These are phyloP conservation scores for Saccharum officinarum DNA, from an alignment of 176 grass and related monocot species.

Conservation along the genomic window DNA sequence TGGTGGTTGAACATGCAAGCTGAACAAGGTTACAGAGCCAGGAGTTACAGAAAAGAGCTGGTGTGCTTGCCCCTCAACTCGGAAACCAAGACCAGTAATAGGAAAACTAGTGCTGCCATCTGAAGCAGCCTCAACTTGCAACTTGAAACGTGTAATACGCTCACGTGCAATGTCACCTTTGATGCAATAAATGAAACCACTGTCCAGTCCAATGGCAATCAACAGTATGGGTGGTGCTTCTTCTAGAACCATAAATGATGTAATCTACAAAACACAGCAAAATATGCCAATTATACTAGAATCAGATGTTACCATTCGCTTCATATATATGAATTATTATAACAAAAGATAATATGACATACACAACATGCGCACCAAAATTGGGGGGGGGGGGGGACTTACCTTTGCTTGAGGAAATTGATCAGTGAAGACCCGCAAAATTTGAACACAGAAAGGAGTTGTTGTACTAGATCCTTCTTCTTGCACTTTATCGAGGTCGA, in stretches of 20 bases:
- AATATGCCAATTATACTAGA: constrained; percentile 23
- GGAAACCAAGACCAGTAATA: constrained; percentile 84
- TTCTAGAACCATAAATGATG: constrained; percentile 95
- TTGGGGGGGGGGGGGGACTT: neutral
- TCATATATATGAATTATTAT: neutral
- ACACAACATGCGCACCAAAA: neutral
- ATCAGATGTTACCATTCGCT: neutral
- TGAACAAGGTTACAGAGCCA: constrained; percentile 73
- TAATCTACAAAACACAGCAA: constrained; percentile 60
- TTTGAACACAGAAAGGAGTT: constrained; percentile 92
- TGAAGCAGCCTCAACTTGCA: constrained; percentile 66
- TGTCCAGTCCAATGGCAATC: constrained; percentile 80
- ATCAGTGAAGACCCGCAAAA: constrained; percentile 85
- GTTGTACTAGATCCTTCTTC: constrained; percentile 86
- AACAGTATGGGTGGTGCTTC: constrained; percentile 89
- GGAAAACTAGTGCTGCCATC: constrained; percentile 34
- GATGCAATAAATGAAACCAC: constrained; percentile 93
- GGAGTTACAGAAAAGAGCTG: constrained; percentile 88
- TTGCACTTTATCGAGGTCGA: constrained; percentile 97
- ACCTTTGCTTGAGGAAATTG: constrained; percentile 95
- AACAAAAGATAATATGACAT: neutral
- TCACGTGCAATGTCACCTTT: constrained; percentile 95
- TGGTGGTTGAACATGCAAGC: constrained; percentile 82
- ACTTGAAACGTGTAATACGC: constrained; percentile 85
- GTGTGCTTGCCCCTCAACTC: constrained; percentile 74